Base-by-base conservation (phyloP, 768 basidiomycete species). In the Cystofilobasidium capitatum region DNA sequence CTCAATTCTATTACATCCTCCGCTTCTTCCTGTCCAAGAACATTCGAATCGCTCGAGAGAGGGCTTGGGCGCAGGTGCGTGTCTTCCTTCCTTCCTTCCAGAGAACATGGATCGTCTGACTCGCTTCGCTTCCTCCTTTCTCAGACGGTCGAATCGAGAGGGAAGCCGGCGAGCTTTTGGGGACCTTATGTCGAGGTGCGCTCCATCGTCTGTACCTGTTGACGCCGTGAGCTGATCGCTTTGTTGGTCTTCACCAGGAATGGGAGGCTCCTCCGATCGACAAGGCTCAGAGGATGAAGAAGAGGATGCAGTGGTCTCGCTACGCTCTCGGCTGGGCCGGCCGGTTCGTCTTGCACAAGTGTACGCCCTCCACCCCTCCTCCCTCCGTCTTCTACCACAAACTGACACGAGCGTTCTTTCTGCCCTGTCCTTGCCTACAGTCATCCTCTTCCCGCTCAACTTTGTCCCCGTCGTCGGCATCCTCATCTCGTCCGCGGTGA, bases 141-240 rank as follows among this genome's bases (percentile, higher is more conserved):
- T 24, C 86, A 92, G 74, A 93, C 91, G 0, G 84, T 94, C 35
- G 78, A 81, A 8, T 93, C 90, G 6, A 83, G 91, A 1, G 86
- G 86, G 16, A 94, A 94, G 72, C 85, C 86, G 0, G 78, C 81
- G 0, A 85, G 88, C 12, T 94, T 93, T 78, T 97, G 90, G 89
- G 80, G 82, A 67, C 83, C 85, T 0, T 90, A 89, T 69, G 83
- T 88, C 0, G 87, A 92, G 73, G 89, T 91, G 76, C 88, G 87
- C 87, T n/a, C n/a, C n/a, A 81, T 85, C 20, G 9, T 16, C 55
- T 37, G 6, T 20, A 17, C 55, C 12, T 7, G 7, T 58, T 20
- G 55, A 33, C 31, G 6, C n/a, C 8, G 20, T 26, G 14, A 9
- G 5, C 29, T n/a, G 6, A 17, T 31, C 22, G 4, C 55, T 20